Percentiles rank a stretch among this genome's conserved stretches.
phyloP scores from a whole-genome alignment of 2,329 filamentous ascomycete genomes.

The Curvularia hawaiiensis region DNA sequence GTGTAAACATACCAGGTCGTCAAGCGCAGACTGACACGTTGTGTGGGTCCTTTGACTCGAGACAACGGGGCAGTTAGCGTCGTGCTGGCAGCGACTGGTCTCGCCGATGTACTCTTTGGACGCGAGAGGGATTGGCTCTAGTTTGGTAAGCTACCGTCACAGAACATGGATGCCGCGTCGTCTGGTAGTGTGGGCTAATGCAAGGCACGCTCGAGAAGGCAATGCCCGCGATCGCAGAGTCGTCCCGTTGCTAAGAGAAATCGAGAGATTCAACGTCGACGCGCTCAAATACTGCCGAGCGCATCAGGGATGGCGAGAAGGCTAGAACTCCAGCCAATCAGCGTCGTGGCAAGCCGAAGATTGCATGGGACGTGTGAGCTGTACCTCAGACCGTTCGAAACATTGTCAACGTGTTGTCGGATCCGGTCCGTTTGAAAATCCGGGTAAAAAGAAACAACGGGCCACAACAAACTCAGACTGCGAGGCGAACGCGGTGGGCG shows the following conservation, averaged over 20 bases:
- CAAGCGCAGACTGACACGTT: slow-evolving; percentile 13
- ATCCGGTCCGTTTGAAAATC: slow-evolving; percentile 4
- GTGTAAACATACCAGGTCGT: slow-evolving; percentile 28
- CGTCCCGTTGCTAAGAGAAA: not conserved
- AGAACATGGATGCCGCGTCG: slow-evolving; percentile 8
- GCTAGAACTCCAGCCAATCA: not conserved
- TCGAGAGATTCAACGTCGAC: slow-evolving; percentile 7
- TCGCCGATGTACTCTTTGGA: slow-evolving; percentile 12
- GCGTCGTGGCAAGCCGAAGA: not conserved
- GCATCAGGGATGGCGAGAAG: not conserved
- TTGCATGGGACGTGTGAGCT: not conserved
- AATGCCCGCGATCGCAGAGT: slow-evolving; percentile 5
- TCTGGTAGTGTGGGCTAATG: slow-evolving; percentile 9
- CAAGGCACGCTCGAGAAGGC: slow-evolving; percentile 15
- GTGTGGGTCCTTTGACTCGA: slow-evolving; percentile 8
- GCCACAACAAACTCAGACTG: not conserved
- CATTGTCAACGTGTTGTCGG: slow-evolving; percentile 8
- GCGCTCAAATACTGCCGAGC: slow-evolving; percentile 6
- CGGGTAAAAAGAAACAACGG: slow-evolving; percentile 3
- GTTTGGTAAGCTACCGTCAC: slow-evolving; percentile 12
- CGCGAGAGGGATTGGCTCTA: slow-evolving; percentile 1
- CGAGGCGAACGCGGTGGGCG: not conserved
- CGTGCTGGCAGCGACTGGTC: slow-evolving; percentile 8
- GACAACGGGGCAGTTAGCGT: slow-evolving; percentile 9
- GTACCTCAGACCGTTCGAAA: not conserved